phyloP scores from a whole-genome alignment of 2,329 filamentous ascomycete genomes.

The Trichoderma sp. region DNA sequence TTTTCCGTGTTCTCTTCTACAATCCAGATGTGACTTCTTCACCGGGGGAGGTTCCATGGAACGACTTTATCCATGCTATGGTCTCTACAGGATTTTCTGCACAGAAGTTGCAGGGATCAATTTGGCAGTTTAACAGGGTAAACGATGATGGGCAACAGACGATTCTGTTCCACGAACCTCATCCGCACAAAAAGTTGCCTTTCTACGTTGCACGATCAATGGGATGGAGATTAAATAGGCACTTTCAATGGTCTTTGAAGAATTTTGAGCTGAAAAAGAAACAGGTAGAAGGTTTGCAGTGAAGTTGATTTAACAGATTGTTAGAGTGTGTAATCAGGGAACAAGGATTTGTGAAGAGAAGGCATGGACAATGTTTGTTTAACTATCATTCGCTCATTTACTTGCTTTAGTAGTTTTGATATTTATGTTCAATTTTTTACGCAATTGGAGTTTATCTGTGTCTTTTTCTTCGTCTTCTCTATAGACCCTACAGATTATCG shows the following conservation, averaged over 20 bases:
- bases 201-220: constrained; percentile 47
- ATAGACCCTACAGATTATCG: background rate
- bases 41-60: constrained; percentile 53
- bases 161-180: constrained; percentile 64
- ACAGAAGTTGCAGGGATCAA: constrained; percentile 61
- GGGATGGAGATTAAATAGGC: constrained; percentile 50
- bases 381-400: background rate
- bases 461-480: background rate
- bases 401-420: background rate
- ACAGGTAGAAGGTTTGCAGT: background rate
- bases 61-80: constrained; percentile 57
- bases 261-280: constrained; percentile 43
- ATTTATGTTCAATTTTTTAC: background rate
- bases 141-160: constrained; percentile 44
- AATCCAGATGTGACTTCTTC: constrained; percentile 36
- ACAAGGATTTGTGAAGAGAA: background rate
- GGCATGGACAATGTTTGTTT: background rate
- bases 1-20: constrained; percentile 46
- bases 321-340: background rate
- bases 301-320: background rate
- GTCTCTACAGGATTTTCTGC: constrained; percentile 49
- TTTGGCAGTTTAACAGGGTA: constrained; percentile 58
- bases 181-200: constrained; percentile 54
- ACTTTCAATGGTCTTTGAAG: constrained; percentile 51
- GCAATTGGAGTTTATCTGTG: background rate